phyloP scores from a whole-genome alignment of 164 flowering plant genomes.

The Saururus chinensis region DNA sequence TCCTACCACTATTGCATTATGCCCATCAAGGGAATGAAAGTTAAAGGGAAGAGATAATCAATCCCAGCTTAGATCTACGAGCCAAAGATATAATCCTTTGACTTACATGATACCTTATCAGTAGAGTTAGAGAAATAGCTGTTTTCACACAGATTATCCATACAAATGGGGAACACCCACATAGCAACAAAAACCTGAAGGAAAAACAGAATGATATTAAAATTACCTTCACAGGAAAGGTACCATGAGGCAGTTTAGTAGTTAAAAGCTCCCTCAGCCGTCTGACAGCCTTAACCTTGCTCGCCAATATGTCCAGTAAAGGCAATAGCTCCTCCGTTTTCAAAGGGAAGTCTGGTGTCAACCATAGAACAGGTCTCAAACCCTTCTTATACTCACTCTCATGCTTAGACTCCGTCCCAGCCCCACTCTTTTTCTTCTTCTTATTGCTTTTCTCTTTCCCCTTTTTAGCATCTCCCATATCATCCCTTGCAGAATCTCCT shows the following conservation, averaged over 20 bases:
- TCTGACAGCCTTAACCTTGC: constrained; percentile 95
- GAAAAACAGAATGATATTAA: not conserved
- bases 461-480: constrained; percentile 44
- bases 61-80: no score
- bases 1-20: no score
- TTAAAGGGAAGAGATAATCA: no score
- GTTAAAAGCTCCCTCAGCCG: constrained; percentile 94
- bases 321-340: constrained; percentile 93
- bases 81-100: no score
- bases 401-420: constrained; percentile 45
- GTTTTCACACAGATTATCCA: not conserved
- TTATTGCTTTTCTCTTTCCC: constrained; percentile 63
- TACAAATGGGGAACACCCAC: not conserved
- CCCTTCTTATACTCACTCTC: constrained; percentile 98
- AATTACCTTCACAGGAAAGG: constrained; percentile 94
- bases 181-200: not conserved
- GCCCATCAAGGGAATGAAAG: no score
- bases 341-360: constrained; percentile 92
- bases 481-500: constrained; percentile 44
- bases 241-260: constrained; percentile 81
- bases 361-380: constrained; percentile 88
- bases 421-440: constrained; percentile 71
- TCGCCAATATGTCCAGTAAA: constrained; percentile 88
- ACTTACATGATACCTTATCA: no score
- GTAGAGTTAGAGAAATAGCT: not conserved